These are phyloP conservation scores for Candida nemodendra DNA, from an alignment of 805 yeast species.

Conservation along the genomic window DNA sequence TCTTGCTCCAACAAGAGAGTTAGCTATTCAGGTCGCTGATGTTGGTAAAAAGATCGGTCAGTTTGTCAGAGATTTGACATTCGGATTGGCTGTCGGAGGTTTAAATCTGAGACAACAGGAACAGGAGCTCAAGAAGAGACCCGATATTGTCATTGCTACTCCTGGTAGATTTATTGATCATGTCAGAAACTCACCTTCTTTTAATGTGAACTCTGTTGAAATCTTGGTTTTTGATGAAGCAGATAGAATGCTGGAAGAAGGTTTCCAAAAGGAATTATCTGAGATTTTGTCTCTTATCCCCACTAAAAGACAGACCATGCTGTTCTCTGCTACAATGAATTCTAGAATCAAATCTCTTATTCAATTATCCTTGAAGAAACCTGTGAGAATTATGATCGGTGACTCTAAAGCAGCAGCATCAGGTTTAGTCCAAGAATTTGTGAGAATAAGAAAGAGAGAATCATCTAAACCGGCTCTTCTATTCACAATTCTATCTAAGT, in stretches of 20 bases:
- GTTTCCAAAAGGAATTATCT: slow-evolving; percentile 91
- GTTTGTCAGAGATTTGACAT: slow-evolving; percentile 71
- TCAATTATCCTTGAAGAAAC: slow-evolving; percentile 82
- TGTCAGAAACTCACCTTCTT: slow-evolving; percentile 90
- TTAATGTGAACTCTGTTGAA: slow-evolving; percentile 87
- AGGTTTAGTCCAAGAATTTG: slow-evolving; percentile 91
- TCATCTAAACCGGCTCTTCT: slow-evolving; percentile 79
- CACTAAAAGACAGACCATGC: slow-evolving; percentile 84
- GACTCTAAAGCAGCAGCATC: slow-evolving; percentile 94
- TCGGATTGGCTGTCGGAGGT: slow-evolving; percentile 98
- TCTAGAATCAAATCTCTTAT: slow-evolving; percentile 85
- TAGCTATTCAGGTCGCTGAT: slow-evolving; percentile 93
- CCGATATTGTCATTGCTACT: slow-evolving; percentile 95
- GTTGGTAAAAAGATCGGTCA: slow-evolving; percentile 85
- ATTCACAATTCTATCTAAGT: slow-evolving; percentile 62
- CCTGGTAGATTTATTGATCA: slow-evolving; percentile 99
- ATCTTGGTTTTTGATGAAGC: slow-evolving; percentile 95
- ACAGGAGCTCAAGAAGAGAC: slow-evolving; percentile 86
- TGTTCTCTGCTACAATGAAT: slow-evolving; percentile 98
- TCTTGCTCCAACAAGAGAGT: slow-evolving; percentile 94
- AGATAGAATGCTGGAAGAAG: slow-evolving; percentile 98
- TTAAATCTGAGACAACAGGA: slow-evolving; percentile 93
- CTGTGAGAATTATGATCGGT: slow-evolving; percentile 92
- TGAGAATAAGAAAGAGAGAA: slow-evolving; percentile 90
- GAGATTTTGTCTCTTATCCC: slow-evolving; percentile 89